Evolutionary conservation across 192 early-diverging fungal genomes (phyloP).

Genomic region (Allomyces macrogynus): DNA sequence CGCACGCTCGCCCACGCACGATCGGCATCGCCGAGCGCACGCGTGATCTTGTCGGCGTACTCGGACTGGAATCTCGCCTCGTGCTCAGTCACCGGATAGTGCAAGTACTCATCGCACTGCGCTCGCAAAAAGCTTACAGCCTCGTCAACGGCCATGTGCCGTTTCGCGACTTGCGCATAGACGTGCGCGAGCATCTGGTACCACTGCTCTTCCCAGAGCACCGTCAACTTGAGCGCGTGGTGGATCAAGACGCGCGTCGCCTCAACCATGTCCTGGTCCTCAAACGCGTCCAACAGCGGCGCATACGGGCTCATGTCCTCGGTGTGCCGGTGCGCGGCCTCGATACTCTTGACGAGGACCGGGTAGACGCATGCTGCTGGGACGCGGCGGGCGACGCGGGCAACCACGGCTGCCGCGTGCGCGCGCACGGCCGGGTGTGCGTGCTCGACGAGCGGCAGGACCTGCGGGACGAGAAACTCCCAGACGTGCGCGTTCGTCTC

Average conservation of each 20-base stretch:
- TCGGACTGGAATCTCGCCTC: constrained; percentile 14
- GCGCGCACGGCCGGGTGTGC: too few species aligned
- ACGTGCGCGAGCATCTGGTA: constrained; percentile 39
- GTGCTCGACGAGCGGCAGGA: too few species aligned
- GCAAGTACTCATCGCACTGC: not conserved
- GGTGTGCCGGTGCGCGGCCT: too few species aligned
- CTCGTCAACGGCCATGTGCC: constrained; percentile 28
- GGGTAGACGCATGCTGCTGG: too few species aligned
- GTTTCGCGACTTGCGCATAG: constrained; percentile 29
- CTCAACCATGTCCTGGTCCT: constrained; percentile 19
- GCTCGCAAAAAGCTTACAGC: constrained; percentile 25
- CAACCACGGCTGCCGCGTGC: too few species aligned
- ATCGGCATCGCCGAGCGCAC: constrained; percentile 26
- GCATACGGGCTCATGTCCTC: too few species aligned
- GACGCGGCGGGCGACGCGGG: too few species aligned
- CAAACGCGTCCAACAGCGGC: too few species aligned
- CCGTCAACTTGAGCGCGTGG: constrained; percentile 46
- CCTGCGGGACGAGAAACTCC: too few species aligned
- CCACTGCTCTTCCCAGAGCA: constrained; percentile 69
- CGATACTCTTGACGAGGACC: too few species aligned
- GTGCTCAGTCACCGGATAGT: constrained; percentile 4
- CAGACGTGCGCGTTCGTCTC: too few species aligned
- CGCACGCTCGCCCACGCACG: too few species aligned
- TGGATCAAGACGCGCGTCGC: constrained; percentile 33
- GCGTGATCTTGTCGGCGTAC: constrained; percentile 21